A percentile compares a stretch with the other conserved stretches of the same genome.
Conservation (phyloP, 2,329 filamentous ascomycete species). For the Harringtonia aguacate region DNA sequence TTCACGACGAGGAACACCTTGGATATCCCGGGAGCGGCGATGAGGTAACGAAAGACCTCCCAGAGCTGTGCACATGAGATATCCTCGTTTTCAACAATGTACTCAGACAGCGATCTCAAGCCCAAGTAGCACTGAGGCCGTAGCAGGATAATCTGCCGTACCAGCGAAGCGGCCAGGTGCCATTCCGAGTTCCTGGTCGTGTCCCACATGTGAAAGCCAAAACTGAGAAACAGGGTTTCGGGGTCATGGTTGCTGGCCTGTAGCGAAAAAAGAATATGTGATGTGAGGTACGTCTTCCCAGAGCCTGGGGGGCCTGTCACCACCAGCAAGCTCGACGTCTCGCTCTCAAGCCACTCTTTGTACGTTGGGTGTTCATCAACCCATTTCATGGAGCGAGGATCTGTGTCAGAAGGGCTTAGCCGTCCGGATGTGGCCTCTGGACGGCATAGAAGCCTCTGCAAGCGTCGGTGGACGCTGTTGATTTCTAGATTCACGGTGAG, state of each 20-base stretch:
- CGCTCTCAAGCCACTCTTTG: not conserved
- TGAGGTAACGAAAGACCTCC: not conserved
- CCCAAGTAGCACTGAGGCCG: too few species aligned
- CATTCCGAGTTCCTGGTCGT: slow-evolving; percentile 1
- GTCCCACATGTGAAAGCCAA: slow-evolving; percentile 3
- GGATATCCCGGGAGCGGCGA: not conserved
- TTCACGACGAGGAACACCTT: slow-evolving; percentile 2
- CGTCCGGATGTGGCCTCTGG: not conserved
- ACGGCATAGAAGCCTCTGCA: not conserved
- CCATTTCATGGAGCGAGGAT: not conserved
- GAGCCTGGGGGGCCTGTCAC: not conserved
- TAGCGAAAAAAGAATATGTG: slow-evolving; percentile 2
- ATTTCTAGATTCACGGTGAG: not conserved
- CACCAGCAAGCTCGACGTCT: not conserved
- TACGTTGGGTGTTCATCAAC: not conserved
- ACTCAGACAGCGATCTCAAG: too few species aligned
- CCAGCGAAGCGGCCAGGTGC: slow-evolving; percentile 1
- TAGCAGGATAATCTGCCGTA: slow-evolving; percentile 3
- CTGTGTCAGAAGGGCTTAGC: not conserved
- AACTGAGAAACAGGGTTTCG: slow-evolving; percentile 1
- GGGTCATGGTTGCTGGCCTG: not conserved
- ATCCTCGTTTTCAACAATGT: too few species aligned
- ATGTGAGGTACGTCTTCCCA: not conserved
- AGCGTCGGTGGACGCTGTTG: not conserved
- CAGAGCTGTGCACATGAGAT: not conserved